A percentile compares a stretch with the other conserved stretches of the same genome.
Conservation (phyloP, 176 grass and related monocot species). For the Hordeum marinum region DNA sequence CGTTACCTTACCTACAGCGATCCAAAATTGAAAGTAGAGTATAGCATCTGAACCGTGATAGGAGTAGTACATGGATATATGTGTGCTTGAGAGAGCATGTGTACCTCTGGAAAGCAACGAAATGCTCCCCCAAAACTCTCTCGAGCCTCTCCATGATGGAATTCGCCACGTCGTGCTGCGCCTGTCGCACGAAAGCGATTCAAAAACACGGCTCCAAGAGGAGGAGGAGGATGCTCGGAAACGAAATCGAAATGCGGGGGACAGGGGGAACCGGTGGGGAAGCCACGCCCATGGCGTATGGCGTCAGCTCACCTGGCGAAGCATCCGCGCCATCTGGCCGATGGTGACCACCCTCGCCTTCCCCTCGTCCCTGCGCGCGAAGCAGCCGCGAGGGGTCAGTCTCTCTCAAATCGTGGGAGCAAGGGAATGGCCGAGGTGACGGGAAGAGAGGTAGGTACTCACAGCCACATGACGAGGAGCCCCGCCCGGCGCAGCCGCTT, state of each 20-base stretch:
- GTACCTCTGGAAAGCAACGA: no score
- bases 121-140: no score
- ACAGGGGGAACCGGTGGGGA: no score
- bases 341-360: background rate
- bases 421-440: no score
- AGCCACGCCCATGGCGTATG: no score
- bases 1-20: no score
- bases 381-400: background rate
- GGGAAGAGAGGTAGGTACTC: background rate
- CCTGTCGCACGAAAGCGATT: background rate
- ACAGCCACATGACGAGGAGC: background rate
- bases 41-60: no score
- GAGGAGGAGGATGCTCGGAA: no score
- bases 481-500: conserved; percentile 3
- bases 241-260: background rate
- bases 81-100: no score
- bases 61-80: no score
- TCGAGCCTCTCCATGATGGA: background rate
- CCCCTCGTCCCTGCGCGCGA: background rate
- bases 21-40: no score
- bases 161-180: background rate
- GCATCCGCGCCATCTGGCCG: background rate
- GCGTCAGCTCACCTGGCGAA: background rate
- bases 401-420: background rate
- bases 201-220: no score